Evolutionary conservation across 345 rosid species (phyloP), one percentile per base, ranked within the genome.

Genomic region (Gossypium arboreum): DNA sequence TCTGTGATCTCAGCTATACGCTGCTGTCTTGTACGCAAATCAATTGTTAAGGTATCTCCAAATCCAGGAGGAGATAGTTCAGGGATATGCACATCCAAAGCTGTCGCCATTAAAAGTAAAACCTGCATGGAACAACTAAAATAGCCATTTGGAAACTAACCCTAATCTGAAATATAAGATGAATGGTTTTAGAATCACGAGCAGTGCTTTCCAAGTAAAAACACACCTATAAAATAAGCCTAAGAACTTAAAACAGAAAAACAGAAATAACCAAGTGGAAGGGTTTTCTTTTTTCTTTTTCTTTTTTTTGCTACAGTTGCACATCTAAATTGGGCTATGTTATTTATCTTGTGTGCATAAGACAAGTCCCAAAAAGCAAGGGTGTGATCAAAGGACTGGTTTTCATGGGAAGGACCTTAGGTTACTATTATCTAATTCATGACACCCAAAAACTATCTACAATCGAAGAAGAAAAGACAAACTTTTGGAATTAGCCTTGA

Each of bases 1-100:
- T 93, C 98, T 5, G 98, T 89, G 80, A 91, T 93, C 84, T 95
- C 98, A 76, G 98, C 98, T 63, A 93, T 83, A 51, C 86, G 77
- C 75, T 91, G 98, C 73, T 93, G 98, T 75, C 94, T 87, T 69
- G 84, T 74, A 41, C 99, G 97, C 51, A 90, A 79, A n/a, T 93
- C 94, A 74, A 83, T 62, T 48, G 86, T 43, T 76, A 79, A 69
- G 29, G 73, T 68, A 72, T 83, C 82, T 71, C 75, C 84, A 43
- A 80, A 41, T 29, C 77, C 77, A 74, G 66, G 73, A 74, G 68
- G 76, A 68, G 79, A 75, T 70, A 83, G 84, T 78, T 83, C 85
- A 56, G 82, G 87, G 67, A 86, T 12, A 17, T 27, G 84, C 76
- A 73, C 81, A 76, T 89, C 86, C 81, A 93, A 83, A 79, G 99